phyloP scores from a whole-genome alignment of 2,329 filamentous ascomycete species.

The Fusarium illudens region DNA sequence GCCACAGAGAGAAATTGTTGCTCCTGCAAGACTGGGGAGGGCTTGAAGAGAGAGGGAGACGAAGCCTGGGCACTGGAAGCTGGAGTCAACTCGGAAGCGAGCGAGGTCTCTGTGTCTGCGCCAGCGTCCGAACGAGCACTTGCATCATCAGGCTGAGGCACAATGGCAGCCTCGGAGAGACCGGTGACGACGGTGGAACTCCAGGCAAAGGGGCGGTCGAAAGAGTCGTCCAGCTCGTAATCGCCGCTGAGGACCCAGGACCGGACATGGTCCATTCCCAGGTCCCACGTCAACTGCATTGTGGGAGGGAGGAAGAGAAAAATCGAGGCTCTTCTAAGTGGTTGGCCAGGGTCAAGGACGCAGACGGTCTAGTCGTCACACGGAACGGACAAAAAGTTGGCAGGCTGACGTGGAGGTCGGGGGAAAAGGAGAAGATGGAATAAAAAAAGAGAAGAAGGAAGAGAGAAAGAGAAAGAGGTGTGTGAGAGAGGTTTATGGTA shows the following conservation, averaged over 20 bases:
- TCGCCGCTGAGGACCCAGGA: constrained; percentile 41
- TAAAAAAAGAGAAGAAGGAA: neutral
- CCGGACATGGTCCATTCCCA: constrained; percentile 42
- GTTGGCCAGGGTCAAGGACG: constrained; percentile 4
- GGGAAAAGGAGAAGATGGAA: neutral
- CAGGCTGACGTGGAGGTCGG: neutral
- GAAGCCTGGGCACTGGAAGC: constrained; percentile 22
- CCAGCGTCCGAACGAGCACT: constrained; percentile 31
- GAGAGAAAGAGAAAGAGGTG: constrained; percentile 6
- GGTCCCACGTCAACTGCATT: constrained; percentile 43
- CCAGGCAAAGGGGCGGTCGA: constrained; percentile 36
- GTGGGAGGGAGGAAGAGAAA: constrained; percentile 14
- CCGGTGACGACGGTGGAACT: constrained; percentile 40
- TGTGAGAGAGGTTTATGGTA: constrained; percentile 24
- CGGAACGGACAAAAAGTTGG: neutral
- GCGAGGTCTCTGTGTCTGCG: constrained; percentile 11
- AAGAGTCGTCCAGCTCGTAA: constrained; percentile 31
- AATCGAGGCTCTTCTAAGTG: constrained; percentile 8
- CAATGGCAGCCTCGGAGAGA: constrained; percentile 35
- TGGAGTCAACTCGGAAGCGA: constrained; percentile 16
- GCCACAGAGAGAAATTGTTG: constrained; percentile 22
- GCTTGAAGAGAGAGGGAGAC: constrained; percentile 9
- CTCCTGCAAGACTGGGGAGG: constrained; percentile 8
- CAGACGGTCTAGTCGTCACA: neutral
- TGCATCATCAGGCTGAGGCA: constrained; percentile 27